Conservation (phyloP, 306 rosid species). For the Prunus fruticosa region DNA sequence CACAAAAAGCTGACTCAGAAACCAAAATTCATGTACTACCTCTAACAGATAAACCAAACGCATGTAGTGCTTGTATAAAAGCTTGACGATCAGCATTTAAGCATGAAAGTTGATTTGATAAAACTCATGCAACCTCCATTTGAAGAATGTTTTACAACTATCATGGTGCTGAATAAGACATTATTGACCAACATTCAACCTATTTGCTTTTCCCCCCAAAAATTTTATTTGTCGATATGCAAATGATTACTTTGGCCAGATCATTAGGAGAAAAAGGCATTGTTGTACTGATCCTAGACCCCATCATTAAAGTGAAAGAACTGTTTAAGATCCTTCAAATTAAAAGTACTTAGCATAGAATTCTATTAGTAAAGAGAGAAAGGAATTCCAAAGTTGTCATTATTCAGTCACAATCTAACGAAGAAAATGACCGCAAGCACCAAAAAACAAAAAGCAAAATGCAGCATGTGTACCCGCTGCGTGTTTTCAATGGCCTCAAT, state of each 20-base stretch:
- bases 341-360: slow-evolving; percentile 36
- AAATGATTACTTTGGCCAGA: background rate
- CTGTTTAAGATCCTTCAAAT: slow-evolving; percentile 48
- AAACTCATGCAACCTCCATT: background rate
- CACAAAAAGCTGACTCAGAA: background rate
- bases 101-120: background rate
- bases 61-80: background rate
- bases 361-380: slow-evolving; percentile 12
- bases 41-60: background rate
- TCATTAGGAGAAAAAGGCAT: slow-evolving; percentile 12
- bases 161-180: background rate
- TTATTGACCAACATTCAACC: background rate
- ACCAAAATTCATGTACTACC: background rate
- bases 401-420: slow-evolving; percentile 26
- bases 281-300: slow-evolving; percentile 25
- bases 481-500: slow-evolving; percentile 79
- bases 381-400: slow-evolving; percentile 30
- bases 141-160: background rate
- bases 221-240: background rate
- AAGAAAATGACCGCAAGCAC: slow-evolving; percentile 1
- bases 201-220: background rate
- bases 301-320: slow-evolving; percentile 34
- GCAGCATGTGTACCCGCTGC: slow-evolving; percentile 62
- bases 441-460: background rate
- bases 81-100: background rate